Percentiles rank a stretch among this genome's conserved stretches.
phyloP scores from a whole-genome alignment of 2,329 filamentous ascomycete species.

The Acarospora socialis region DNA sequence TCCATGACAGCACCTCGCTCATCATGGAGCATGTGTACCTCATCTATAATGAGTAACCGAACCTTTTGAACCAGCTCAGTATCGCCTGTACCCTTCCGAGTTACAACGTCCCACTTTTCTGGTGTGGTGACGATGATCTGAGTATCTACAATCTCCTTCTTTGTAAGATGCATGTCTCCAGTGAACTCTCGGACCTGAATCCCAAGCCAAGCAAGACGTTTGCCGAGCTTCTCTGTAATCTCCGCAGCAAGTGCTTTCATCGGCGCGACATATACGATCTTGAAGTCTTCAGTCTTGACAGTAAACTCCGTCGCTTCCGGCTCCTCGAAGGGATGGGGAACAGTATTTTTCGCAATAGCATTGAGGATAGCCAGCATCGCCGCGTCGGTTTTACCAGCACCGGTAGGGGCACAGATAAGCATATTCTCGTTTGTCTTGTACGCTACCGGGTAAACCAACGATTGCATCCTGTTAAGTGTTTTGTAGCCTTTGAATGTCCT shows the following conservation, averaged over 20 bases:
- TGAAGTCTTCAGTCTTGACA: conserved; percentile 79
- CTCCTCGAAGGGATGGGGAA: conserved; percentile 64
- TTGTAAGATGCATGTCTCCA: conserved; percentile 97
- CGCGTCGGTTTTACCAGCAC: conserved; percentile 96
- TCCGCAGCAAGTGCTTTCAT: conserved; percentile 98
- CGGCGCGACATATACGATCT: conserved; percentile 95
- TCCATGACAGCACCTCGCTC: conserved; percentile 93
- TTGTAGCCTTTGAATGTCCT: conserved; percentile 94
- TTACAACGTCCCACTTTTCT: conserved; percentile 99
- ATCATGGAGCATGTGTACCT: conserved; percentile 98
- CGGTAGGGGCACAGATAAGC: conserved; percentile 94
- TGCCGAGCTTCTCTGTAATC: conserved; percentile 86
- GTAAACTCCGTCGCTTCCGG: conserved; percentile 61
- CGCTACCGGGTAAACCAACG: conserved; percentile 83
- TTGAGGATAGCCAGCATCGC: conserved; percentile 95
- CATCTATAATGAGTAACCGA: conserved; percentile 87
- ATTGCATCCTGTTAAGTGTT: conserved; percentile 93
- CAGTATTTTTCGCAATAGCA: conserved; percentile 70
- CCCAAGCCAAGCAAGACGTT: conserved; percentile 83
- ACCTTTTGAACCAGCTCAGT: conserved; percentile 97
- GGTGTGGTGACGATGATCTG: conserved; percentile 98
- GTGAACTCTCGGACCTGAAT: conserved; percentile 87
- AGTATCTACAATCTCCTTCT: conserved; percentile 85
- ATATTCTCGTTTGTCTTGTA: conserved; percentile 97
- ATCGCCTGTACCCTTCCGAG: conserved; percentile 89